Base-by-base conservation (phyloP, 305 asterid genomes). In the Caryopteris hybrid region DNA sequence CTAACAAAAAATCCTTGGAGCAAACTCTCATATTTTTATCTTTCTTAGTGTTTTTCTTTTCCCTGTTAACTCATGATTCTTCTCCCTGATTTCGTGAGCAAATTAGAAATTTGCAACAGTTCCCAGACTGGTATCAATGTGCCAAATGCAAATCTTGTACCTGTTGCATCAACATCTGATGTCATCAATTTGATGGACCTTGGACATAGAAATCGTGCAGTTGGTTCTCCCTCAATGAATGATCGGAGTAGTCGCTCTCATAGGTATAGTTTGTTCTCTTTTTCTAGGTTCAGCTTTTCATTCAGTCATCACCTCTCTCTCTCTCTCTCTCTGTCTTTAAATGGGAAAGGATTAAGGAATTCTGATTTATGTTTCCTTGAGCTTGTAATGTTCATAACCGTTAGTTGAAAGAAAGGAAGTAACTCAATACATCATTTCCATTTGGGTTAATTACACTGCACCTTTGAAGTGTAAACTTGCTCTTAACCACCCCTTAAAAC, bases 171-270 rank as follows among this genome's bases (percentile, higher is more conserved):
- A 27, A 85, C 91, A 52, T 63, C 85, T 10, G 99, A 87, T 75
- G 94, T 89, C 72, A 78, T 91, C 69, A 55, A 81, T 63, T 76
- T 94, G 85, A 88, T 94, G 98, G 83, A 83, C 72, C 86, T 91
- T 64, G 99, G 99, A 55, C 94, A 79, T 34, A 83, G 86, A 61
- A 91, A 91, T 61, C 99, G 97, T 20, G 89, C 93, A 50, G 96
- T 91, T 66, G 80, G 95, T 47, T 79, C 94, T 38, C 90, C 98
- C 8, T 87, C 94, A 34, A 64, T 86, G 93, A 89, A 94, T 72
- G 84, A 83, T 57, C 82, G 93, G 54, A 94, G 97, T 73, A 94
- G 96, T 75, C 92, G 97, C 64, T 94, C 99, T 76, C 99, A 94
- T 82, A 82, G 99, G 99, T 89, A 78, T 39, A 41, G 46, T 21